Base-by-base conservation (phyloP, 2,329 filamentous ascomycete genomes). In the Diplocarpon rosae region DNA sequence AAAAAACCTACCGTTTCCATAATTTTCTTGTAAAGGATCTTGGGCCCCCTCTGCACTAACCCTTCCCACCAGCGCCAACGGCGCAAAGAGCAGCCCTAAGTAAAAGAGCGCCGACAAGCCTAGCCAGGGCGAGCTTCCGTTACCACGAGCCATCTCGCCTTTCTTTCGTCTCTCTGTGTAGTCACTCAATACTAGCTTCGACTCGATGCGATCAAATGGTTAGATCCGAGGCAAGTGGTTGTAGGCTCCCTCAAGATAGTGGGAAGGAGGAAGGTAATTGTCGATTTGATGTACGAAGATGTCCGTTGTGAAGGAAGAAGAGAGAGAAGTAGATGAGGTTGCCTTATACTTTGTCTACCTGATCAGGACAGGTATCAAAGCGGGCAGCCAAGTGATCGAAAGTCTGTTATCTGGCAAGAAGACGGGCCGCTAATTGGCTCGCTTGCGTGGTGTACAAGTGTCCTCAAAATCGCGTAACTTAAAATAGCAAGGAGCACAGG, bases 51-150 rank as follows among this genome's bases (percentile, higher is more conserved):
- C 69, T 50, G 82, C 90, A 56, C 81, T 76, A 57, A 74, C 81
- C 53, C 74, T 74, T 68, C 83, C 80, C 57, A 94, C 78, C 63
- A 96, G 83, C 54, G 88, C 83, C 62, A 95, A 74, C 57, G 89
- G 88, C 54, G 84, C 79, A 61, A 98, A 85, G 56, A 96, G 78
- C 54, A 95, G 78, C 64, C 87, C 78, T 60, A 95, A 83, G 73
- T 95, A 95, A 71, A 89, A 82, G 68, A 95, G 72, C 65, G 92
- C 70, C 77, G 87, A 88, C 75, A 95, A 73, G 80, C 82, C 72
- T 72, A 89, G 65, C 75, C 79, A 75, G 76, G 83, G 72, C 69
- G 77, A 73, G 71, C 76, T 73, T 72, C 75, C 69, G 63, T 78
- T 80, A 63, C 71, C 67, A 61, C 72, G 68, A 60, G 74, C 69